Evolutionary conservation across 1,139 yeast genomes (phyloP), one percentile per base, ranked within the genome.

Genomic region (Zygosaccharomyces sapae): DNA sequence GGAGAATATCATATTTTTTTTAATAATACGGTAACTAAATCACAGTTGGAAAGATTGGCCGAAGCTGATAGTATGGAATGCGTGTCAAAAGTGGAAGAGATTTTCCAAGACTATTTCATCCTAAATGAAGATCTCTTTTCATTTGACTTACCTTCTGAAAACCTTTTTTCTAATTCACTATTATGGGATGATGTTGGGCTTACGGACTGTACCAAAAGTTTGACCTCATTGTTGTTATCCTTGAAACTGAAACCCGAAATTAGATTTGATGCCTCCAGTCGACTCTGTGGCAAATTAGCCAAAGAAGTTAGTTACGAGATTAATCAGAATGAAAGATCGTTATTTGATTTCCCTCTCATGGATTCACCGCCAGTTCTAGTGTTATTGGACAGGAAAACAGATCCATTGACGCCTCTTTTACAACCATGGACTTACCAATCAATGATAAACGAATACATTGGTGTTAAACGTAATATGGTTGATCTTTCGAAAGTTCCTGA

Each of bases 391-490:
- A 74, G 99, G 45, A 79, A 81, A 51, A 83, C 81, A 60, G 99
- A 92, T 66, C 97, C 97, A 1, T 74, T 90, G 27, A 92, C 99
- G 0, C 97, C 99, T 1, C 71, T 92, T 39, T 69, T 92, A 41
- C 79, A 84, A 35, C 98, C 97, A 1, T 92, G 99, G 99, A 90
- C 98, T 0, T 92, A 89, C 67, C 97, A 92, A 63, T 87, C 97
- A 1, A 92, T 94, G 98, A 87, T 92, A 13, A 96, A 92, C 65
- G 97, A 94, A 63, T 75, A 88, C 31, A 72, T 92, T 35, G 95
- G 92, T 1, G 86, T 92, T 49, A 71, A 74, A 18, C 84, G 88
- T 62, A 92, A 92, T 58, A 77, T 92, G 4, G 96, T 88, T 2
- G 83, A 81, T 53, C 66, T 90, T 45, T 70, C 82, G 57, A 59